A percentile compares a stretch with the other conserved stretches of the same genome.
phyloP scores from a whole-genome alignment of 1,284 basidiomycete genomes.

The Coniferiporia weirii region DNA sequence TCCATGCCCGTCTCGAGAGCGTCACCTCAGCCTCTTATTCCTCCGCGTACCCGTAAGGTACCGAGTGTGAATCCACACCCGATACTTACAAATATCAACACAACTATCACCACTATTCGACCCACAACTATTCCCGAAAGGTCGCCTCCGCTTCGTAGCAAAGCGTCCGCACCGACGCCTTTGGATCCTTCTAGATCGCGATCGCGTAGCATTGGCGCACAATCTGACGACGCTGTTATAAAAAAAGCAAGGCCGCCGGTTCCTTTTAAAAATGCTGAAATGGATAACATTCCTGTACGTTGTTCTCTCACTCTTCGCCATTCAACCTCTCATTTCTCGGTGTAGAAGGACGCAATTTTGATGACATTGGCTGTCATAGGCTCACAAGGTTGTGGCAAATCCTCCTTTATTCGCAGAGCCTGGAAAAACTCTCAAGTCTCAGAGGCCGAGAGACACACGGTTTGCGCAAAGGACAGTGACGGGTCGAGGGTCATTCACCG shows the following conservation, averaged over 20 bases:
- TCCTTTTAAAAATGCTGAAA: slow-evolving; percentile 5
- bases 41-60: background rate
- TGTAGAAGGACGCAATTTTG: slow-evolving; percentile 10
- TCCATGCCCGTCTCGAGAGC: slow-evolving; percentile 11
- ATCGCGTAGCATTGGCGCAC: slow-evolving; percentile 11
- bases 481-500: slow-evolving; percentile 13
- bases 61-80: background rate
- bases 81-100: slow-evolving; percentile 10
- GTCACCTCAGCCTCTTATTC: background rate
- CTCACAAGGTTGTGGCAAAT: slow-evolving; percentile 64
- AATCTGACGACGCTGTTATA: slow-evolving; percentile 9
- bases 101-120: background rate
- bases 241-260: slow-evolving; percentile 8
- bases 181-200: slow-evolving; percentile 3
- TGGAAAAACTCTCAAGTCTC: slow-evolving; percentile 51
- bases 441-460: slow-evolving; percentile 31
- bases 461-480: slow-evolving; percentile 1
- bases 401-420: slow-evolving; percentile 62
- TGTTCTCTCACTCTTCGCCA: background rate
- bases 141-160: slow-evolving; percentile 10
- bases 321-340: background rate
- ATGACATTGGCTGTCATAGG: slow-evolving; percentile 64
- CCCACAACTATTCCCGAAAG: background rate
- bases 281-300: slow-evolving; percentile 9
- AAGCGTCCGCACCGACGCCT: slow-evolving; percentile 12